Conservation (phyloP, 805 yeast genomes). For the Tetrapisispora namnaoensis region DNA sequence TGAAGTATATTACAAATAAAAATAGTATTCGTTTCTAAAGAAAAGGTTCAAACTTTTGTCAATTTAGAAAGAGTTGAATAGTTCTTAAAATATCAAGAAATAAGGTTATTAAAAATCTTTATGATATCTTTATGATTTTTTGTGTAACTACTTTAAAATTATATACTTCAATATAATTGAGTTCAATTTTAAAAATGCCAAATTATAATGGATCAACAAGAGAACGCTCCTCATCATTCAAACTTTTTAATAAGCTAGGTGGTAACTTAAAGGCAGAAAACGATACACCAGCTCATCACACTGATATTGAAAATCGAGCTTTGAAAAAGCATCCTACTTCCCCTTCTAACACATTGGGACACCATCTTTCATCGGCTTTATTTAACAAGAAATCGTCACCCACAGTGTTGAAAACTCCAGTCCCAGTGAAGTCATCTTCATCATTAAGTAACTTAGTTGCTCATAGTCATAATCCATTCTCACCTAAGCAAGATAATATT, state of each 20-base stretch:
- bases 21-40: too few relatives aligned
- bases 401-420: conserved; percentile 3
- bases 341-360: conserved; percentile 1
- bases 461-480: conserved; percentile 26
- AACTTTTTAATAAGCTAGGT: not conserved
- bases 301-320: not conserved
- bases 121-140: too few relatives aligned
- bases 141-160: too few relatives aligned
- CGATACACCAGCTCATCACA: not conserved
- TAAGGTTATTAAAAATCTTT: too few relatives aligned
- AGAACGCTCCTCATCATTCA: conserved; percentile 1
- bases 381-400: conserved; percentile 14
- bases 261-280: not conserved
- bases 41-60: too few relatives aligned
- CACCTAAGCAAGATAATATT: conserved; percentile 17
- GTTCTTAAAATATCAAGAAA: too few relatives aligned
- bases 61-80: too few relatives aligned
- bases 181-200: not conserved
- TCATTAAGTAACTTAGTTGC: conserved; percentile 21
- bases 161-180: not conserved
- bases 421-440: conserved; percentile 16
- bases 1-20: too few relatives aligned
- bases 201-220: not conserved
- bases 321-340: conserved; percentile 1
- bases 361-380: conserved; percentile 19